Percentiles rank a stretch among this genome's conserved stretches.
These are phyloP conservation scores for Litsea cubeba DNA, from an alignment of 164 flowering plant genomes.

Conservation along the genomic window DNA sequence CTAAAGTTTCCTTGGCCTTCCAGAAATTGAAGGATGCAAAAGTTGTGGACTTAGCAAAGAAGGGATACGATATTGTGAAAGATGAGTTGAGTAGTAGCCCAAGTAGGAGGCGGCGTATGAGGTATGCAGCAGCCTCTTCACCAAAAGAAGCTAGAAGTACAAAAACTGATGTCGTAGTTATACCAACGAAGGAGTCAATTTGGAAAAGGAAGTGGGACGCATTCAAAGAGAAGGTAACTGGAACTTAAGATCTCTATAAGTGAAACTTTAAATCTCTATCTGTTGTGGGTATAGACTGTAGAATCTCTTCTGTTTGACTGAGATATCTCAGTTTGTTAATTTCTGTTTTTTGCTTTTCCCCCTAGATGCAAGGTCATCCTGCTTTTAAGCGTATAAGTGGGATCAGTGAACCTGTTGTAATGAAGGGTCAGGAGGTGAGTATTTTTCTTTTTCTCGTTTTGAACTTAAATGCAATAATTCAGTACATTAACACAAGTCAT, in stretches of 20 bases:
- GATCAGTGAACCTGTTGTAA: constrained; percentile 80
- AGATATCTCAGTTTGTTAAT: not conserved
- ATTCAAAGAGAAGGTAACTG: constrained; percentile 63
- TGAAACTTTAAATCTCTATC: not conserved
- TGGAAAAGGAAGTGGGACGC: constrained; percentile 85
- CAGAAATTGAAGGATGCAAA: constrained; percentile 71
- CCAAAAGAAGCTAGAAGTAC: constrained; percentile 62
- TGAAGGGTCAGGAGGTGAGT: constrained; percentile 81
- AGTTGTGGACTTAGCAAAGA: constrained; percentile 69
- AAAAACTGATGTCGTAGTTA: constrained; percentile 66
- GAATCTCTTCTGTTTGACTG: not conserved
- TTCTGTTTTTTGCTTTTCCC: not conserved
- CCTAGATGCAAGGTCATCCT: constrained; percentile 71
- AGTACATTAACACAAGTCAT: not conserved
- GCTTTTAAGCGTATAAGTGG: constrained; percentile 59
- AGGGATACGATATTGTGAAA: constrained; percentile 72
- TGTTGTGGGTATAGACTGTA: not conserved
- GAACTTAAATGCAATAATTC: not conserved
- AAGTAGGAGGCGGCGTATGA: constrained; percentile 53
- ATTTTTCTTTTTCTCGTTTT: not conserved
- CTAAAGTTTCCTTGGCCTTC: constrained; percentile 55
- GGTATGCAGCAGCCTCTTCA: constrained; percentile 41
- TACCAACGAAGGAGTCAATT: constrained; percentile 61
- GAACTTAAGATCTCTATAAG: not conserved
- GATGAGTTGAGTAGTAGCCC: constrained; percentile 77